Evolutionary conservation across 1,139 yeast genomes (phyloP), one percentile per base, ranked within the genome.

Genomic region (Petasospora rhodanensis): DNA sequence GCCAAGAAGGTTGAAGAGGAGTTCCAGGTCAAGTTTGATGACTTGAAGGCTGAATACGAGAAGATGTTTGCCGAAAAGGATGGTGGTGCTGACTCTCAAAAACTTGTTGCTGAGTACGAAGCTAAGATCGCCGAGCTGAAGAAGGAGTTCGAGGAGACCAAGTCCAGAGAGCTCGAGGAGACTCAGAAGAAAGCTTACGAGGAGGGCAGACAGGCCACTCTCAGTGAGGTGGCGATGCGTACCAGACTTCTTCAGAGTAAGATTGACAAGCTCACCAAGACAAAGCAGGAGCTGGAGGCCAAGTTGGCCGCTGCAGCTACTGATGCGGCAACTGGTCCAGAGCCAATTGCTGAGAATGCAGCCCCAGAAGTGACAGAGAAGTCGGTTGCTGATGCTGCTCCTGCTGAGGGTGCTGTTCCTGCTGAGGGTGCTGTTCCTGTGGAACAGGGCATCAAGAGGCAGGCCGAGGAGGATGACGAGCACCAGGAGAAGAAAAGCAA

Each of bases 181-280:
- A 49, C 53, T 22, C 62, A 61, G 50, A 55, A 64, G 43, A 52
- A 51, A 24, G 55, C 64, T 4, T 58, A 62, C 32, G 64, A 61
- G 21, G 64, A 64, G 33, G 61, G 66, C 7, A 59, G 62, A 39
- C 61, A 63, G 31, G 58, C 60, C 21, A 54, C 51, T 26, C 51
- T 52, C 58, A 58, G 47, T 40, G 59, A 50, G 35, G 55, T 49
- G 21, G 52, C 52, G 12, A 55, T 64, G 58, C 55, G 62, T 30
- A 46, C 50, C n/a, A 55, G 49, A 36, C 42, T 63, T 29, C 37
- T 62, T 16, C 52, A 57, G 26, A 43, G 53, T 22, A 61, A 60
- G 43, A 41, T 58, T 12, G 57, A 58, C 13, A 58, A 56, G 43
- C 47, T 56, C n/a, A 57, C 55, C 17, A 54, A 50, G 28, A 58